A percentile compares a stretch with the other conserved stretches of the same genome.
Evolutionary conservation across 768 basidiomycete genomes (phyloP).

Genomic region (Rubroboletus satanas): DNA sequence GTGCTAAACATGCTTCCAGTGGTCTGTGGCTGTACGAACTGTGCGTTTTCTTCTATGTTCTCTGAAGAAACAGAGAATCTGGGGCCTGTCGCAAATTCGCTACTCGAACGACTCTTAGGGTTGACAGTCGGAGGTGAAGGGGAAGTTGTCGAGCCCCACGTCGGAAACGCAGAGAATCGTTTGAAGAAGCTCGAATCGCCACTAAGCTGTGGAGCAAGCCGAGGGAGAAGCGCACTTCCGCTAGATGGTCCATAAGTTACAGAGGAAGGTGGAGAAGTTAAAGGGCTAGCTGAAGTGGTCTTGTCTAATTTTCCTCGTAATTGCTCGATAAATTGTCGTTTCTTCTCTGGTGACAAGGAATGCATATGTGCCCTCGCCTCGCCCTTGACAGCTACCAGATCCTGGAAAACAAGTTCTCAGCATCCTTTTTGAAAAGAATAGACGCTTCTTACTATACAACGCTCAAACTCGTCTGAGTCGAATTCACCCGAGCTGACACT

Average conservation of each 20-base stretch:
- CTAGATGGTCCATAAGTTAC: conserved; percentile 60
- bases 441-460: conserved; percentile 56
- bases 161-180: conserved; percentile 57
- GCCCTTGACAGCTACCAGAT: conserved; percentile 71
- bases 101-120: conserved; percentile 35
- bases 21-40: conserved; percentile 54
- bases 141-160: conserved; percentile 47
- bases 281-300: conserved; percentile 27
- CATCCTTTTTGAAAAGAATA: not conserved
- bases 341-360: conserved; percentile 56
- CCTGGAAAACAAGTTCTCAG: conserved; percentile 39
- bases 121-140: conserved; percentile 30
- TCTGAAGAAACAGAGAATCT: conserved; percentile 26
- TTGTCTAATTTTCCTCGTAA: conserved; percentile 38
- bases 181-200: conserved; percentile 66
- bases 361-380: conserved; percentile 61
- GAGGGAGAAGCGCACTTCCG: conserved; percentile 52
- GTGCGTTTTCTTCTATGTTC: conserved; percentile 27
- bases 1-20: conserved; percentile 75
- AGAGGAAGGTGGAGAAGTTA: conserved; percentile 34
- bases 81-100: conserved; percentile 33
- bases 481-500: conserved; percentile 31
- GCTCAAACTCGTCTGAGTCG: conserved; percentile 54
- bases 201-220: conserved; percentile 70
- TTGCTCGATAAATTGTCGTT: conserved; percentile 62